Base-by-base conservation (phyloP, 2,329 filamentous ascomycete species). In the Polytolypa hystricis region DNA sequence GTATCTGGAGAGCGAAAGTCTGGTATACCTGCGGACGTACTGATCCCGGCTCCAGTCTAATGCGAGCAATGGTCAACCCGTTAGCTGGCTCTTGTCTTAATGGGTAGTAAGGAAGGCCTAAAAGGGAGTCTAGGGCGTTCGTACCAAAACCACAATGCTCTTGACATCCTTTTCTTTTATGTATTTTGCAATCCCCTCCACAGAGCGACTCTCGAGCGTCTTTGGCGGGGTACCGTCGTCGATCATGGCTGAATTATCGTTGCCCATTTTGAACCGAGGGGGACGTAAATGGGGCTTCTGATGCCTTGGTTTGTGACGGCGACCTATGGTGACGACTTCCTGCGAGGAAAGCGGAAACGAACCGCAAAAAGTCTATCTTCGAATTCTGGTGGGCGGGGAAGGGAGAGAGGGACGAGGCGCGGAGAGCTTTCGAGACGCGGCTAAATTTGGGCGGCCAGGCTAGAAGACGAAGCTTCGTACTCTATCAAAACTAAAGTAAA, bases 1-100 rank as follows among this genome's bases (percentile, higher is more conserved):
- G 89, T 96, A 40, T 85, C 81, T 43, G 89, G 87, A 2, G 86
- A 93, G 45, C 91, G 74, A 58, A 96, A 98, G 62, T 98, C 91
- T 43, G 91, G 91, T 44, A 98, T 89, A 62, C 66, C 63, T 2
- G 62, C 65, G n/a, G 65, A 68, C 4, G 57, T 61, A 41, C 52
- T 66, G 47, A 95, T 93, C 32, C 89, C 89, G 9, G 89, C 87
- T 40, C 89, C 89, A 2, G 83, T 86, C 71, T 73, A 39, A 15
- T 33, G 25, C 16, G 18, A 5, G 23, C 25, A 42, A 30, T 28
- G 33, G 32, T 31, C 5, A 7, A 16, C 10, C 17, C 9, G 18
- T 31, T 25, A 14, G 18, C 15, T 18, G 21, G 23, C 16, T 5
- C 28, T 18, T 11, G 33, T 14, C n/a, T n/a, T n/a, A n/a, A n/a